A percentile compares a stretch with the other conserved stretches of the same genome.
Evolutionary conservation across 176 grass and related monocot genomes (phyloP).

Genomic region (Juncus effusus): DNA sequence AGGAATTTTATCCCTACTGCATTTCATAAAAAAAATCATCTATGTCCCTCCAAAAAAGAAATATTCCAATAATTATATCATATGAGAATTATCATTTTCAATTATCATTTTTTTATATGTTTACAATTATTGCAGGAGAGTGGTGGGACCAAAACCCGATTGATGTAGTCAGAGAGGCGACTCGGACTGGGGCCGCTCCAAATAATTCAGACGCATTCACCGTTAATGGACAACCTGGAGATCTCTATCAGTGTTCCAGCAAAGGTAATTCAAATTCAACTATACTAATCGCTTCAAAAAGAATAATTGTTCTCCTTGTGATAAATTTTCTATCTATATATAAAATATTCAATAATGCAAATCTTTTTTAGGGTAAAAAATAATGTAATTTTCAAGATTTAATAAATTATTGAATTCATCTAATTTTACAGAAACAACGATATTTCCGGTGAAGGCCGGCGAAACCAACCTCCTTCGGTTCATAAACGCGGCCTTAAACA

Average conservation of each 20-base stretch:
- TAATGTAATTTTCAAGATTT: too few relatives aligned
- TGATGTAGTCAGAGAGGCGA: slow-evolving; percentile 66
- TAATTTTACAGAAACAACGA: slow-evolving; percentile 39
- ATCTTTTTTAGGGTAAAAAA: too few relatives aligned
- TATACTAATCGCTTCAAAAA: too few relatives aligned
- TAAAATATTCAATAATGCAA: too few relatives aligned
- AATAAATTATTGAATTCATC: background rate
- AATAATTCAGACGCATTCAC: slow-evolving; percentile 85
- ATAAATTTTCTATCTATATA: too few relatives aligned
- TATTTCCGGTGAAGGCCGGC: slow-evolving; percentile 58
- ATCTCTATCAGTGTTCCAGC: slow-evolving; percentile 79
- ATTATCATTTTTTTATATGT: background rate
- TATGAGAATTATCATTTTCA: background rate
- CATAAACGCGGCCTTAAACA: slow-evolving; percentile 88
- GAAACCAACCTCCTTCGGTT: slow-evolving; percentile 84
- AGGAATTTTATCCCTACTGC: background rate
- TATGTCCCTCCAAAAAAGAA: background rate
- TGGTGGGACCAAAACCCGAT: slow-evolving; percentile 93
- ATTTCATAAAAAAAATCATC: background rate
- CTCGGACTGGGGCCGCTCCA: slow-evolving; percentile 62
- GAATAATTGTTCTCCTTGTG: too few relatives aligned
- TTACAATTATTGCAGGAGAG: slow-evolving; percentile 48
- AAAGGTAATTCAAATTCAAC: slow-evolving; percentile 28
- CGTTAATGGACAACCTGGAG: slow-evolving; percentile 87
- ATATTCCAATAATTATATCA: background rate